Evolutionary conservation across 257 asterid genomes (phyloP).

Genomic region (Asclepias syriaca): DNA sequence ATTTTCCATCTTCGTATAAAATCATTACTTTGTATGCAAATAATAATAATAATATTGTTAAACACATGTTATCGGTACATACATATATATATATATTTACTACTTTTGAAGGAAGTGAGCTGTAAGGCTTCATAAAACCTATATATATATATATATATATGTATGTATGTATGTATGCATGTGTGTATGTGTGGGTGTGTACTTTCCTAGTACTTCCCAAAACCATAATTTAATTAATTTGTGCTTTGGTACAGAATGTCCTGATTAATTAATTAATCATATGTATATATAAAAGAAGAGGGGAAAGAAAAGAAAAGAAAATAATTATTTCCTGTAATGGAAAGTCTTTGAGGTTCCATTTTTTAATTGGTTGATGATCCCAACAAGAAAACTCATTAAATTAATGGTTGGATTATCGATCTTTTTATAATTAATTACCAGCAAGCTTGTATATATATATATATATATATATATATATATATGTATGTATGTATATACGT

Average conservation of each 20-base stretch:
- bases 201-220: background rate
- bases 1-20: background rate
- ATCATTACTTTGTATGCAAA: background rate
- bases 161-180: no score
- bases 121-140: background rate
- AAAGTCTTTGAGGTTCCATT: background rate
- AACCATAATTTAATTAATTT: background rate
- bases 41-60: background rate
- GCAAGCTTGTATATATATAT: no score
- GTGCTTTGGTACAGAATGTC: background rate
- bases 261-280: background rate
- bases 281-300: background rate
- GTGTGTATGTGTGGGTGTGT: background rate
- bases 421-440: no score
- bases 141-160: no score
- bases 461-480: no score
- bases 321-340: background rate
- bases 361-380: no score
- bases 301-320: no score
- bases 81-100: background rate
- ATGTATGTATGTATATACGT: no score
- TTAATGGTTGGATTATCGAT: no score
- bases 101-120: background rate
- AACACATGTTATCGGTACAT: no score
- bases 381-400: no score